These are phyloP conservation scores for Populus tremula DNA, from an alignment of 345 rosid genomes.

Conservation along the genomic window DNA sequence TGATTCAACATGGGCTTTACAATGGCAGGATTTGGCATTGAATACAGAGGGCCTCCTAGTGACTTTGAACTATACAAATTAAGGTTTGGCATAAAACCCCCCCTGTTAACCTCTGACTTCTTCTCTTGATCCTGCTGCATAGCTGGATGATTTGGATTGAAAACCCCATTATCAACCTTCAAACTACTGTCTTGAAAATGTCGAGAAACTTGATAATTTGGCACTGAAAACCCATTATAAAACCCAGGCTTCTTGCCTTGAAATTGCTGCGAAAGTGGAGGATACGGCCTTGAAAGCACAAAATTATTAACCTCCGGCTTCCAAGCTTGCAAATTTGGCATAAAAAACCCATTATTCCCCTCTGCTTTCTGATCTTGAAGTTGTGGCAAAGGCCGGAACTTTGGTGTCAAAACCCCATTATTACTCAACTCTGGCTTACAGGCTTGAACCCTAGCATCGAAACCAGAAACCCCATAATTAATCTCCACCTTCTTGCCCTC, in stretches of 20 bases:
- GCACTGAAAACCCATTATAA: neutral
- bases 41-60: neutral
- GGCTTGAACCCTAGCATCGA: too few relatives aligned
- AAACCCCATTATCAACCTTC: neutral
- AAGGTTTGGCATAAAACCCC: neutral
- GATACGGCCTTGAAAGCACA: neutral
- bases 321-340: neutral
- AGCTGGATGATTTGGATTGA: neutral
- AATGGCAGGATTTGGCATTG: neutral
- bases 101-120: neutral
- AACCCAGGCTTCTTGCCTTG: neutral
- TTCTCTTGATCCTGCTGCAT: neutral
- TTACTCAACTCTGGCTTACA: too few relatives aligned
- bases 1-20: neutral
- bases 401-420: too few relatives aligned
- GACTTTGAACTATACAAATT: neutral
- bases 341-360: too few relatives aligned
- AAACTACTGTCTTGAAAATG: neutral
- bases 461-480: too few relatives aligned
- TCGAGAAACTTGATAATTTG: neutral
- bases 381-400: too few relatives aligned
- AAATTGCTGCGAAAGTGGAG: neutral
- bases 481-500: too few relatives aligned
- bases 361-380: too few relatives aligned
- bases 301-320: neutral